Base-by-base conservation (phyloP, 768 basidiomycete genomes). In the Lactarius tabidus region DNA sequence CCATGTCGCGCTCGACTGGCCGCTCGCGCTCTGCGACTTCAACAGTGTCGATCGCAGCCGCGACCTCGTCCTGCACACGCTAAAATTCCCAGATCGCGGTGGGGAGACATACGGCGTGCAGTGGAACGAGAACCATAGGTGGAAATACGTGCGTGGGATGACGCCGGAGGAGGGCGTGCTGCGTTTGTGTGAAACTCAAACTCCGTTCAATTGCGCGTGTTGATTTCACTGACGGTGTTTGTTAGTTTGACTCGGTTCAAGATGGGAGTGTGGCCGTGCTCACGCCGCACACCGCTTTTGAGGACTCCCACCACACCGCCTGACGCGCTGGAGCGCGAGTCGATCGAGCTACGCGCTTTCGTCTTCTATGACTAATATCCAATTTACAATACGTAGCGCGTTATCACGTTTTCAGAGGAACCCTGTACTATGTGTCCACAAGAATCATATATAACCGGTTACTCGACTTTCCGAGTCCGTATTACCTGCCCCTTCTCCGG, bases 201-300 rank as follows among this genome's bases (percentile, higher is more conserved):
- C n/a, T n/a, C n/a, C n/a, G n/a, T n/a, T n/a, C n/a, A n/a, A n/a
- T n/a, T n/a, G n/a, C n/a, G n/a, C n/a, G n/a, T n/a, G n/a, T n/a
- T n/a, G n/a, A n/a, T n/a, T n/a, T n/a, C n/a, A n/a, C n/a, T n/a
- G n/a, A n/a, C n/a, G n/a, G n/a, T 9, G 3, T 41, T 20, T 66
- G 62, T 26, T 57, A 77, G 77, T 77, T 71, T 62, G 77, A 77
- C 57, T 77, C 76, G 23, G 63, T 63, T 59, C 63, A 74, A 18
- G 76, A 77, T 63, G 81, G 79, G 1, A 79, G 78, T 63, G 80
- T 84, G 20, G 83, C 85, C 0, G 70, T 77, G 17, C 80, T 87
- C 59, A 84, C 86, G 0, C 85, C 87, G 5, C 87, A 89, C 70
- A 84, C 83, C n/a, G 85, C 79, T 3, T 88, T 88, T 72, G 64